Evolutionary conservation across 2,329 filamentous ascomycete genomes (phyloP).

Genomic region (Helminthosporium solani): DNA sequence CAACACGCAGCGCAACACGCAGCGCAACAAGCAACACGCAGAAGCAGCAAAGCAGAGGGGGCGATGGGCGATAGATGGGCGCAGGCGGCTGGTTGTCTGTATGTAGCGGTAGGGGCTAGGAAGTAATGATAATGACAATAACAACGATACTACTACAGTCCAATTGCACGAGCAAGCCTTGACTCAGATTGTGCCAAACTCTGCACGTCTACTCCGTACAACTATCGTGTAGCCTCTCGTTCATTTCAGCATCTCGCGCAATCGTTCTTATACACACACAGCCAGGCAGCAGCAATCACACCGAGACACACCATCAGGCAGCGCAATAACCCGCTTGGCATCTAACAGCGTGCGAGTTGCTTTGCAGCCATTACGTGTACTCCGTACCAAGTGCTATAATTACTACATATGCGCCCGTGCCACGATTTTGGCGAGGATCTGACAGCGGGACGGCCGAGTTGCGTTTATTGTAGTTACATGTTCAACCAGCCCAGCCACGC

Average conservation of each 20-base stretch:
- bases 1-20: slow-evolving; percentile 21
- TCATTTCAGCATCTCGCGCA: no score
- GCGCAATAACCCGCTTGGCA: slow-evolving; percentile 29
- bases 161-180: no score
- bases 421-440: neutral
- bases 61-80: no score
- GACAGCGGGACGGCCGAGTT: neutral
- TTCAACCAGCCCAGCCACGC: slow-evolving; percentile 38
- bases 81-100: no score
- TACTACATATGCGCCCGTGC: slow-evolving; percentile 24
- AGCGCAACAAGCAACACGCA: no score
- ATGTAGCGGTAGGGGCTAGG: no score
- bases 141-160: no score
- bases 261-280: slow-evolving; percentile 7
- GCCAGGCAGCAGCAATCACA: slow-evolving; percentile 28
- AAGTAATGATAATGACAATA: no score
- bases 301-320: slow-evolving; percentile 27
- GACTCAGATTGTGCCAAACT: no score
- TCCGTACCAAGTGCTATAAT: neutral
- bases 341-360: slow-evolving; percentile 7
- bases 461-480: neutral
- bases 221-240: no score
- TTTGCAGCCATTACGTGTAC: neutral
- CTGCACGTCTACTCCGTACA: no score
- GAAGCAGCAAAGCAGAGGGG: no score